Percentiles rank a stretch among this genome's conserved stretches.
Evolutionary conservation across 202 grass and related monocot species (phyloP).

Genomic region (Eragrostis tef): DNA sequence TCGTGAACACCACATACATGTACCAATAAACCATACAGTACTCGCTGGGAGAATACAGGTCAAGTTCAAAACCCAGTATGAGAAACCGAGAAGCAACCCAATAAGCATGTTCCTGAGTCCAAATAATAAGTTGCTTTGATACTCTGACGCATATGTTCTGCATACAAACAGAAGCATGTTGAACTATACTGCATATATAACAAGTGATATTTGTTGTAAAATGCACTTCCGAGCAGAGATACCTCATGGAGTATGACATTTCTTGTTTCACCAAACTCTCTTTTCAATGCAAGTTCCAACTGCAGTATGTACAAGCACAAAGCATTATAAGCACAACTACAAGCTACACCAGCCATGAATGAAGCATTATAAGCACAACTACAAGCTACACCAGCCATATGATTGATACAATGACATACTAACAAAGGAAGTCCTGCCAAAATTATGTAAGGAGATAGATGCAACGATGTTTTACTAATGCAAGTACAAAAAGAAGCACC

Average conservation of each 20-base stretch:
- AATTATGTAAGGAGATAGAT: not conserved
- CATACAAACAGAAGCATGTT: constrained; percentile 41
- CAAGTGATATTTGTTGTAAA: constrained; percentile 13
- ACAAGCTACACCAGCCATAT: not conserved
- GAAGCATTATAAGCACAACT: constrained; percentile 43
- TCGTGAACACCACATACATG: constrained; percentile 78
- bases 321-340: constrained; percentile 37
- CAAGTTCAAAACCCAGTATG: constrained; percentile 88
- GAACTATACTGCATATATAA: constrained; percentile 33
- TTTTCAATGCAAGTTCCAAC: constrained; percentile 97
- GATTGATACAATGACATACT: not conserved
- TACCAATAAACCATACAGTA: constrained; percentile 99
- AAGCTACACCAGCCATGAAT: constrained; percentile 6
- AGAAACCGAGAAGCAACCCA: constrained; percentile 96
- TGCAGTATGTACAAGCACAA: constrained; percentile 48
- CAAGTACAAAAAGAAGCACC: constrained; percentile 5
- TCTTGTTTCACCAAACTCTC: constrained; percentile 76
- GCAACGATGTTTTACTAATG: not conserved
- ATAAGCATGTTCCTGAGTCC: constrained; percentile 83
- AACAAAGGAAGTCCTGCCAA: not conserved
- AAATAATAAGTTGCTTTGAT: constrained; percentile 87
- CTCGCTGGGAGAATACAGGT: constrained; percentile 79
- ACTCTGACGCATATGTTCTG: constrained; percentile 91
- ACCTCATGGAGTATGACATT: constrained; percentile 74
- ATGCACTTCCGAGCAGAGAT: constrained; percentile 34